A percentile compares a stretch with the other conserved stretches of the same genome.
Conservation (phyloP, 23 red algal species). For the Gracilaria vermiculophylla region DNA sequence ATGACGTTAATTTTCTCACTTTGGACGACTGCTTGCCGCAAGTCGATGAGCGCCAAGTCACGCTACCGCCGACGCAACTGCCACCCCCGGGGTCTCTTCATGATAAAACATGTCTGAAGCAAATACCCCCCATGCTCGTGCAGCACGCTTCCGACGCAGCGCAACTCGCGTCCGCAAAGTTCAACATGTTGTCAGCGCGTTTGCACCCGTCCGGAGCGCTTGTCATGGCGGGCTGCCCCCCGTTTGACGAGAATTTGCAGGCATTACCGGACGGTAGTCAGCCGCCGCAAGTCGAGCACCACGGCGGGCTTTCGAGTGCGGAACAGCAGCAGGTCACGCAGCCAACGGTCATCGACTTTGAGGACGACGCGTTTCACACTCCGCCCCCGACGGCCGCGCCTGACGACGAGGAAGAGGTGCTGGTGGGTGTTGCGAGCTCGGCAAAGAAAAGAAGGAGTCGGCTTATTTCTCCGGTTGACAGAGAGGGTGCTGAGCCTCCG, state of each 20-base stretch:
- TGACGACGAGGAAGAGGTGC: neutral
- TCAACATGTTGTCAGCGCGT: conserved; percentile 40
- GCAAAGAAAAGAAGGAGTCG: neutral
- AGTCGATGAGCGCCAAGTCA: neutral
- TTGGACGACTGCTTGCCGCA: conserved; percentile 33
- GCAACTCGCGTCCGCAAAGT: conserved; percentile 14
- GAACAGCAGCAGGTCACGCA: neutral
- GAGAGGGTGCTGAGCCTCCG: neutral
- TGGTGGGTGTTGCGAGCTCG: conserved; percentile 9
- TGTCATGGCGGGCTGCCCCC: conserved; percentile 37
- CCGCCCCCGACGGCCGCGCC: neutral
- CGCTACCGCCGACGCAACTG: neutral
- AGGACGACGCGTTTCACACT: neutral
- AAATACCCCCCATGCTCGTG: conserved; percentile 33
- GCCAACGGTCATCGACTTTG: neutral
- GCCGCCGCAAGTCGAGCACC: neutral
- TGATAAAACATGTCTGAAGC: conserved; percentile 27
- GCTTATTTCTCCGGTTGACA: neutral
- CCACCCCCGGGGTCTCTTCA: neutral
- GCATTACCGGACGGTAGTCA: neutral
- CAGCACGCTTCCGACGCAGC: conserved; percentile 6
- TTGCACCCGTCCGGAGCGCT: conserved; percentile 57
- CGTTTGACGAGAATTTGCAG: conserved; percentile 39
- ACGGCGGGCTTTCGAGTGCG: neutral
- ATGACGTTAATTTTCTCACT: conserved; percentile 38